Evolutionary conservation across 2,329 filamentous ascomycete genomes (phyloP), one percentile per base, ranked within the genome.

Genomic region (Colletotrichum chlorophyti): DNA sequence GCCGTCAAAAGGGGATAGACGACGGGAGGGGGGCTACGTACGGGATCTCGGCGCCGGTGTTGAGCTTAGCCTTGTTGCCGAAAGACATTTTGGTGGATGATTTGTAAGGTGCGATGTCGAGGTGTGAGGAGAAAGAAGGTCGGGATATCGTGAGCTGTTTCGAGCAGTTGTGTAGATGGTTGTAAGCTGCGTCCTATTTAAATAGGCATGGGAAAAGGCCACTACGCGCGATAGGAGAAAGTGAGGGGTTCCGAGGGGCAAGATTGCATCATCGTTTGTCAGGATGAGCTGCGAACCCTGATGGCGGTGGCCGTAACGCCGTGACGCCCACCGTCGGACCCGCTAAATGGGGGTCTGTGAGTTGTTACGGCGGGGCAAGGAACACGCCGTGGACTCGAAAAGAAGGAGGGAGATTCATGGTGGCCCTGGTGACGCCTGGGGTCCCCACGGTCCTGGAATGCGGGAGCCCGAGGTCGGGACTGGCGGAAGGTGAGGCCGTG

Each of bases 41-140:
- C 57, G 86, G 84, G 54, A 90, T 90, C 74, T 86, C 84, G 68
- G 84, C 82, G 64, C 89, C 88, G 52, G 83, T 81, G 76, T 82
- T 86, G 67, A 87, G 80, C 61, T 82, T 84, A 65, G 85, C 82
- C 72, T 83, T 77, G 65, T 70, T 74, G 58, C 76, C 81, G 68
- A 77, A 74, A 68, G 85, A 87, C 84, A 88, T 87, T 63, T 48
- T 69, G 62, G 23, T 19, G 17, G 51, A 27, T 32, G 12, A 19
- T 35, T 21, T 35, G n/a, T 3, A 7, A n/a, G n/a, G 17, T 4
- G 4, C 14, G 11, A 23, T 12, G 11, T 26, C 43, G 31, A 32
- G 43, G 37, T 23, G 35, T 42, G 23, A 40, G 35, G 29, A 54
- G 26, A n/a, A 23, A 8, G n/a, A 19, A 23, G n/a, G 19, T 4